Base-by-base conservation (phyloP, 352 stramenopile species). In the Pythium volutum region DNA sequence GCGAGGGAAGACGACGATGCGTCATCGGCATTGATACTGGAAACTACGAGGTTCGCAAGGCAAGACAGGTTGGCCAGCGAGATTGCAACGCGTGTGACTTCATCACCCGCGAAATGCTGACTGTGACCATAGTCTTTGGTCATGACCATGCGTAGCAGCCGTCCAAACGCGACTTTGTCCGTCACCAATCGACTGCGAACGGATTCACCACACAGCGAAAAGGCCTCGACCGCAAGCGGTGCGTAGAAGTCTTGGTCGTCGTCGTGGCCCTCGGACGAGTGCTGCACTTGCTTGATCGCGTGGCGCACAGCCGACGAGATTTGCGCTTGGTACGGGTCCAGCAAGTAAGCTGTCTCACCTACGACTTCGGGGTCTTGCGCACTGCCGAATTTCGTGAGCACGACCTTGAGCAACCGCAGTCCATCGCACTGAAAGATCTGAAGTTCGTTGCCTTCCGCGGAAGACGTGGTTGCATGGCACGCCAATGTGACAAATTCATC, bases 401-500 rank as follows among this genome's bases (percentile, higher is more conserved):
- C 41, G 2, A 90, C 60, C 42, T 89, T 84, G 7, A 94, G 55
- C 7, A 95, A 59, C 25, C 72, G 78, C 57, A 94, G 62, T 0
- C 87, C 87, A 36, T 75, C 67, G 42, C 75, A 87, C 51, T 95
- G 87, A 47, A 94, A 89, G 56, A 89, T 86, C 31, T 88, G 74
- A 1, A 94, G 66, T 59, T 95, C 87, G 25, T 83, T 75, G 8
- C 77, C 75, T 60, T 92, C 81, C 10, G 73, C 72, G 5, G 83
- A 93, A 10, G 82, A 74, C 0, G 83, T 92, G 12, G 83, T 72
- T 11, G 87, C 79, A 33, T 95, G 83, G 45, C 87, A 95, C 5
- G 84, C 75, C 23, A 95, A 71, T 0, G 87, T 93, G 18, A 95
- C 77, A 55, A 95, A 89, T 74, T 95, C 87, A 46, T 95, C 87